Conservation (phyloP, 352 stramenopile genomes). For the Pythium rishiriense region DNA sequence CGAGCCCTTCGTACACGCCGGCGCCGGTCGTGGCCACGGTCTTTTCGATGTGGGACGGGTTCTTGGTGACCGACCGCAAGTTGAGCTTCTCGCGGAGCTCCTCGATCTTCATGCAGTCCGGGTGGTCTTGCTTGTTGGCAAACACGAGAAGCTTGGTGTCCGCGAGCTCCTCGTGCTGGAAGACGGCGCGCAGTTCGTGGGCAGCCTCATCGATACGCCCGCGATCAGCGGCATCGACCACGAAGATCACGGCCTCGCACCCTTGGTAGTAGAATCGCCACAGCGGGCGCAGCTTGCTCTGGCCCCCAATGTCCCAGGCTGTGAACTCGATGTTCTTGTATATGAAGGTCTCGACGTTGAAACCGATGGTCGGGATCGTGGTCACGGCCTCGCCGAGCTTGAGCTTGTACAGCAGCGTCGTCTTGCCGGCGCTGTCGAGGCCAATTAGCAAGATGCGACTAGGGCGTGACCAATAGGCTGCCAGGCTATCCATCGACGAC, state of each 20-base stretch:
- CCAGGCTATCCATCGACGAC: constrained; percentile 32
- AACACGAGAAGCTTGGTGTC: constrained; percentile 34
- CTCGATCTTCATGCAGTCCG: constrained; percentile 20
- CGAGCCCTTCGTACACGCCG: constrained; percentile 24
- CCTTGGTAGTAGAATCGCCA: constrained; percentile 57
- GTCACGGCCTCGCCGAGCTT: constrained; percentile 73
- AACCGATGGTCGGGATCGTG: constrained; percentile 85
- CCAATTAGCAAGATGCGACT: constrained; percentile 88
- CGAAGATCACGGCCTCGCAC: constrained; percentile 59
- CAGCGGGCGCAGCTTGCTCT: constrained; percentile 47
- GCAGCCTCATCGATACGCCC: constrained; percentile 33
- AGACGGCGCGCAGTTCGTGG: constrained; percentile 33
- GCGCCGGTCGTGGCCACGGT: neutral
- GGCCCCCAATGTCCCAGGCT: constrained; percentile 59
- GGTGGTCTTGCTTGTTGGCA: constrained; percentile 51
- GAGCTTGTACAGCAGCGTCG: constrained; percentile 93
- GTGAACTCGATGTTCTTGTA: constrained; percentile 67
- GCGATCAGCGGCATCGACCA: constrained; percentile 53
- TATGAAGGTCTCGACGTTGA: constrained; percentile 83
- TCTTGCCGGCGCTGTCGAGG: constrained; percentile 96
- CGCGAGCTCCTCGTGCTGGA: constrained; percentile 36
- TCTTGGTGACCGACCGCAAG: neutral
- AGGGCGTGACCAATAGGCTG: constrained; percentile 35
- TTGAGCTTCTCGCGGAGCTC: constrained; percentile 30
- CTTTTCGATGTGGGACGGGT: neutral